phyloP scores from a whole-genome alignment of 2,329 filamentous ascomycete species.

The Malbranchea zuffiana region DNA sequence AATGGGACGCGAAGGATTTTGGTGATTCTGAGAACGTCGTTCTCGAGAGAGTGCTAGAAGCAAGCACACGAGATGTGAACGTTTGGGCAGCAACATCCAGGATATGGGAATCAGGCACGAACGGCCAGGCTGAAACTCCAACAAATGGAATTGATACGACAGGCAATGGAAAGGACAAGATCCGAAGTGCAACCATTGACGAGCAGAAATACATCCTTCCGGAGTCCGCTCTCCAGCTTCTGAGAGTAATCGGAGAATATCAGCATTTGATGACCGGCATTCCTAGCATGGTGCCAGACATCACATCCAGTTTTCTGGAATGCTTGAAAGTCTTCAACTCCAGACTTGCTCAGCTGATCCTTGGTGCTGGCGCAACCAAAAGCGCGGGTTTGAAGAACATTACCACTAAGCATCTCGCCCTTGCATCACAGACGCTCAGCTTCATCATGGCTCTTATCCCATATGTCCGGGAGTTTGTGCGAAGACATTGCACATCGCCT shows the following conservation, averaged over 20 bases:
- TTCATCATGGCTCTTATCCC: slow-evolving; percentile 82
- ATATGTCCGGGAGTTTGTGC: slow-evolving; percentile 81
- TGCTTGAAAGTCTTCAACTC: slow-evolving; percentile 93
- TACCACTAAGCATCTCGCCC: slow-evolving; percentile 84
- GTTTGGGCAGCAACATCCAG: slow-evolving; percentile 43
- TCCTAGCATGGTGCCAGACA: slow-evolving; percentile 77
- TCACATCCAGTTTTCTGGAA: slow-evolving; percentile 66
- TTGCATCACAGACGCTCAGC: slow-evolving; percentile 77
- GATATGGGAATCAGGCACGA: slow-evolving; percentile 39
- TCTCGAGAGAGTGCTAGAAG: slow-evolving; percentile 45
- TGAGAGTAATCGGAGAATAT: slow-evolving; percentile 72
- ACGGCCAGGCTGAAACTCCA: slow-evolving; percentile 18
- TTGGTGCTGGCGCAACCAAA: slow-evolving; percentile 81
- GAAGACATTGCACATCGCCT: slow-evolving; percentile 53
- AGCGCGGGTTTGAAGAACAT: slow-evolving; percentile 92
- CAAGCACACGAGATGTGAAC: slow-evolving; percentile 48
- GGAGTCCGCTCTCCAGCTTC: slow-evolving; percentile 67
- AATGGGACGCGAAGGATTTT: slow-evolving; percentile 56
- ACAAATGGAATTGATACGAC: slow-evolving; percentile 24
- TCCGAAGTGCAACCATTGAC: slow-evolving; percentile 65
- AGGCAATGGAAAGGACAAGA: slow-evolving; percentile 47
- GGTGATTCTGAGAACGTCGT: slow-evolving; percentile 41
- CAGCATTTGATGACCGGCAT: slow-evolving; percentile 73
- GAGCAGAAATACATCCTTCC: slow-evolving; percentile 78
- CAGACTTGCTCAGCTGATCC: slow-evolving; percentile 86